phyloP scores from a whole-genome alignment of 106 monocot species.

The Platanthera guangdongensis region DNA sequence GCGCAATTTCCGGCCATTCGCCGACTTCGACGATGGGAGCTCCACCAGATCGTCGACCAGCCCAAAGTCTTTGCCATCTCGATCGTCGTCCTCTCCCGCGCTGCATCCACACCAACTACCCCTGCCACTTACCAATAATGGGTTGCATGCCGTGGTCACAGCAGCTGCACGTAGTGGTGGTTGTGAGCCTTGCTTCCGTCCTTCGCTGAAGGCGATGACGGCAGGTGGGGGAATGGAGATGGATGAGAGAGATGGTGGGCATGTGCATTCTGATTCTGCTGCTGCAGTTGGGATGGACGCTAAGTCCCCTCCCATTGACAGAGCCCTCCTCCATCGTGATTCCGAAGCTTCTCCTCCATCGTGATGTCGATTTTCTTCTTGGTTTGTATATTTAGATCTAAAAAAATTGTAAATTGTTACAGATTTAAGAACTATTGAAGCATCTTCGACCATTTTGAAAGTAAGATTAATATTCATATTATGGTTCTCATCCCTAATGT shows the following conservation, averaged over 20 bases:
- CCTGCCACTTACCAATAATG: constrained; percentile 6
- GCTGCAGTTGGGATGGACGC: constrained; percentile 17
- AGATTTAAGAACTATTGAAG: too few relatives aligned
- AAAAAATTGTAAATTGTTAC: too few relatives aligned
- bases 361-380: too few relatives aligned
- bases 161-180: not conserved
- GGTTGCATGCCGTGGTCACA: not conserved
- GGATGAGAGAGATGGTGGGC: not conserved
- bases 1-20: not conserved
- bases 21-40: not conserved
- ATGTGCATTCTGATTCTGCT: not conserved
- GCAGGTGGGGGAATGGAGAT: constrained; percentile 4
- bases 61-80: not conserved
- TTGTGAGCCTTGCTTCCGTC: not conserved
- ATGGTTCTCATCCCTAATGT: too few relatives aligned
- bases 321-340: too few relatives aligned
- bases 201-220: constrained; percentile 5
- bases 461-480: too few relatives aligned
- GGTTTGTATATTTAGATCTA: too few relatives aligned
- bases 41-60: constrained; percentile 12
- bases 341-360: too few relatives aligned
- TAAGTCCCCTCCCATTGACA: too few relatives aligned
- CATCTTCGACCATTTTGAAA: too few relatives aligned
- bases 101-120: constrained; percentile 26
- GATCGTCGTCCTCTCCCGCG: constrained; percentile 23